A percentile compares a stretch with the other conserved stretches of the same genome.
Evolutionary conservation across 805 yeast genomes (phyloP).

Genomic region (Hanseniaspora occidentalis): DNA sequence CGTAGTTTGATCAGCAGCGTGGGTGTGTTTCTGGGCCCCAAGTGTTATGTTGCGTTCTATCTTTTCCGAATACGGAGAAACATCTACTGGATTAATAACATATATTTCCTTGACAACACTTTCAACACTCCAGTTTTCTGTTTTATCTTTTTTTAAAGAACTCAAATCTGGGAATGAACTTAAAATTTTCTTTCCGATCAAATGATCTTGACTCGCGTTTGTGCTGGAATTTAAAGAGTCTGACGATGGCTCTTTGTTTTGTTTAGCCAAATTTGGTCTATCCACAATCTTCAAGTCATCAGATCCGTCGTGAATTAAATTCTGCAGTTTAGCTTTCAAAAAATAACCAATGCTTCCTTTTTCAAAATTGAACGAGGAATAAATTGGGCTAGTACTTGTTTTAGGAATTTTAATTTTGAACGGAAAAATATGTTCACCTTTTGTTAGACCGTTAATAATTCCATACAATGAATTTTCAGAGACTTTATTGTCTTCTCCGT

Average conservation of each 20-base stretch:
- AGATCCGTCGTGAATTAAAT: too few species aligned
- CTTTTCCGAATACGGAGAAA: slow-evolving; percentile 50
- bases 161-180: too few species aligned
- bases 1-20: background rate
- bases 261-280: too few species aligned
- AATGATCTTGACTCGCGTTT: too few species aligned
- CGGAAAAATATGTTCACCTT: slow-evolving; percentile 83
- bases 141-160: too few species aligned
- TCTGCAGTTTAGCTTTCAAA: slow-evolving; percentile 31
- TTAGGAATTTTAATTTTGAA: slow-evolving; percentile 73
- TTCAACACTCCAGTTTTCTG: too few species aligned
- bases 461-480: background rate
- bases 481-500: background rate
- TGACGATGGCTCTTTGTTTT: too few species aligned
- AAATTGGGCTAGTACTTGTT: slow-evolving; percentile 29
- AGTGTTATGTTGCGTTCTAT: slow-evolving; percentile 54
- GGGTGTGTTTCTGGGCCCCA: slow-evolving; percentile 38
- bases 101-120: too few species aligned
- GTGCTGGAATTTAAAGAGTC: too few species aligned
- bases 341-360: slow-evolving; percentile 68
- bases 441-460: slow-evolving; percentile 36
- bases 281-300: too few species aligned
- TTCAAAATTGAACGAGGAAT: slow-evolving; percentile 70
- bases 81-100: slow-evolving; percentile 64
- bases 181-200: too few species aligned